Evolutionary conservation across 768 basidiomycete genomes (phyloP).

Genomic region (Mycena vitilis): DNA sequence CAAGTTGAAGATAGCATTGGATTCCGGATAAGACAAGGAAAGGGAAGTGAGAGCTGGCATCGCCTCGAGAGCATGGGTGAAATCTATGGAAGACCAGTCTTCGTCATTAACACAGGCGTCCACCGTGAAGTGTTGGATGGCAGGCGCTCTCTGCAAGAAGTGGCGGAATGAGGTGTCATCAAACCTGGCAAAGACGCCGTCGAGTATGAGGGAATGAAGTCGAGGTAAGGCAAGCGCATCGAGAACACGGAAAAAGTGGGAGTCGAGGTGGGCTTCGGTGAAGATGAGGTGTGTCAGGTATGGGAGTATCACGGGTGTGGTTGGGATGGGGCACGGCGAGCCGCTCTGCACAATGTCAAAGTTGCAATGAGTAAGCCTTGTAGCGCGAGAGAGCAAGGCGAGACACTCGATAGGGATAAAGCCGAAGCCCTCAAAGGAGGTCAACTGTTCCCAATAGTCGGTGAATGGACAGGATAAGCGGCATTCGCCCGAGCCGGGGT

Average conservation of each 20-base stretch:
- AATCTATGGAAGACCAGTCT: too few relatives aligned
- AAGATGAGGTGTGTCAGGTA: background rate
- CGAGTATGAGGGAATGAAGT: slow-evolving; percentile 1
- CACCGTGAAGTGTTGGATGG: too few relatives aligned
- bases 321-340: background rate
- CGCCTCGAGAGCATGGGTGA: background rate
- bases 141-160: background rate
- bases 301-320: background rate
- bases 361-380: background rate
- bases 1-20: background rate
- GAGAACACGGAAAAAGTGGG: background rate
- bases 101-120: too few relatives aligned
- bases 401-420: too few relatives aligned
- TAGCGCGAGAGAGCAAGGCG: background rate
- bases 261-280: too few relatives aligned
- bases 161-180: background rate
- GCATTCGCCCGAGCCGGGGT: too few relatives aligned
- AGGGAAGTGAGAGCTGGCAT: slow-evolving; percentile 3
- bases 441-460: too few relatives aligned
- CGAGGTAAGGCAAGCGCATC: background rate
- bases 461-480: too few relatives aligned
- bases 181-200: background rate
- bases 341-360: background rate
- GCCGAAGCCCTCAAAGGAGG: too few relatives aligned
- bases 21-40: background rate